Evolutionary conservation across 1,284 basidiomycete genomes (phyloP), one percentile per base, ranked within the genome.

Genomic region (Crucibulum parvulum): DNA sequence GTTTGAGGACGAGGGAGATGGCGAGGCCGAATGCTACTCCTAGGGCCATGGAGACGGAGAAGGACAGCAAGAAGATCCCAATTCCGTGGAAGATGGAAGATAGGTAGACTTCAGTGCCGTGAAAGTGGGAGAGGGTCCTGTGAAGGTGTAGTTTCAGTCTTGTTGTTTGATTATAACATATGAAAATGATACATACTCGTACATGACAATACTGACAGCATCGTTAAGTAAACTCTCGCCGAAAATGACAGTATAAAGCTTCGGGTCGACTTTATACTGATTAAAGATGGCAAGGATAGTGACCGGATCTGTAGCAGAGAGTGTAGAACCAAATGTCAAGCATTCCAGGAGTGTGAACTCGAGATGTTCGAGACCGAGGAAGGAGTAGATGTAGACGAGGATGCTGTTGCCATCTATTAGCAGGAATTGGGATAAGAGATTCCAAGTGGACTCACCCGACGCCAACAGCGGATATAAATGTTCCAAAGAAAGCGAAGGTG

Each of bases 121-220:
- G 93, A 77, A 99, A 98, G 68, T 91, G 92, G 4, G 93, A 92
- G 52, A 99, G 81, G 0, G 96, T 98, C 77, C 95, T 96, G 65
- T n/a, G n/a, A 31, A 1, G 31, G 31, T 31, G 3, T 31, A 5
- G 3, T 31, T 31, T 31, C 4, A 31, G 31, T 37, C 45, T 47
- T 10, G 7, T 45, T n/a, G 38, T 16, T 11, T 38, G 34, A 51
- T 15, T 16, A 48, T 24, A 45, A 41, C n/a, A 47, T 11, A 15
- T 50, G 54, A 43, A 36, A 50, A 4, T n/a, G 37, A 54, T 36
- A 92, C 94, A 84, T 73, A 97, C 94, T 99, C 97, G 78, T 99
- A 99, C 94, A 99, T 98, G 78, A 99, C 97, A 81, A 99, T 99
- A 82, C 95, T 96, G 69, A 99, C 97, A 35, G 97, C 97, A 84